phyloP scores from a whole-genome alignment of 805 yeast species.

The Saccharomycopsis sp. region DNA sequence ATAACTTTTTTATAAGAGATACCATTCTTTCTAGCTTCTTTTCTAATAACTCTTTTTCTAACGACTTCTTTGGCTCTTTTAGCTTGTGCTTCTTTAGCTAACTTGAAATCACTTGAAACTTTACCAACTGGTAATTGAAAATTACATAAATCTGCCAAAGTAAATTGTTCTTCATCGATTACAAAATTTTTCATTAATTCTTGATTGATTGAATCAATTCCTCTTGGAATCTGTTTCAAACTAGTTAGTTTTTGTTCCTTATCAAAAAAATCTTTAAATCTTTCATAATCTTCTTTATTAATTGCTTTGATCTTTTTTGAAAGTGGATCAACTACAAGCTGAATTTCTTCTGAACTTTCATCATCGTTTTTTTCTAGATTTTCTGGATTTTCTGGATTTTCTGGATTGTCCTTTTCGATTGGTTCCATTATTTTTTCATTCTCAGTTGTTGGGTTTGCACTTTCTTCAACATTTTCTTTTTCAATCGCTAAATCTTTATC shows the following conservation, averaged over 20 bases:
- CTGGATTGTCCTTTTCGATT: too few species aligned
- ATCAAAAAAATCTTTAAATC: conserved; percentile 18
- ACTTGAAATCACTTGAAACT: conserved; percentile 44
- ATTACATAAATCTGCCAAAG: conserved; percentile 62
- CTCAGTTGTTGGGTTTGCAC: too few species aligned
- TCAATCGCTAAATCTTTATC: not conserved
- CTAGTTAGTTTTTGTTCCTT: conserved; percentile 26
- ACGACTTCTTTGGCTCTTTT: conserved; percentile 25
- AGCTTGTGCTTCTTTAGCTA: conserved; percentile 43
- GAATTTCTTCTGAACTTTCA: not conserved
- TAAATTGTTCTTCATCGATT: conserved; percentile 44
- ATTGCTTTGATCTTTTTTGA: conserved; percentile 10
- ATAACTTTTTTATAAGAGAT: conserved; percentile 23
- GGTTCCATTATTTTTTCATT: not conserved
- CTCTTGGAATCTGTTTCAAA: conserved; percentile 28
- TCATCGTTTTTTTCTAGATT: not conserved
- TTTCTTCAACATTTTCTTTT: not conserved
- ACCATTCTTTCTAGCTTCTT: conserved; percentile 32
- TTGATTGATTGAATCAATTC: conserved; percentile 29
- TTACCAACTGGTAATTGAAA: conserved; percentile 58
- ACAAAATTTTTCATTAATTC: conserved; percentile 32
- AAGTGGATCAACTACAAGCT: conserved; percentile 9
- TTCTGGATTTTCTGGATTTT: too few species aligned
- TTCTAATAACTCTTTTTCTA: conserved; percentile 29
- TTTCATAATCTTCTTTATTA: conserved; percentile 16